Base-by-base conservation (phyloP, 2,329 filamentous ascomycete species). In the Huntiella omanensis region DNA sequence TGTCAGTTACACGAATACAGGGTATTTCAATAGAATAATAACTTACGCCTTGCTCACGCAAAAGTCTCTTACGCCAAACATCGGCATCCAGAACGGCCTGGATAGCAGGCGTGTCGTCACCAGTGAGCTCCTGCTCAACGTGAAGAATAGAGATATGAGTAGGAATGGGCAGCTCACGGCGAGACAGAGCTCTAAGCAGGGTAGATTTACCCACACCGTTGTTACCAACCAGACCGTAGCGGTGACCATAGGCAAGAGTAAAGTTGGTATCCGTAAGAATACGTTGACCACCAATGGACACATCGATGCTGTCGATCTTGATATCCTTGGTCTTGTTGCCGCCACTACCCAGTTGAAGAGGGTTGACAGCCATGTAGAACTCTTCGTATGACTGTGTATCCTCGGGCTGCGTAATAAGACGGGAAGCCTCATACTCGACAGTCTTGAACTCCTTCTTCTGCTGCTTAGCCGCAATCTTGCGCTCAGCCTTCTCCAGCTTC, bases 281-380 rank as follows among this genome's bases (percentile, higher is more conserved):
- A 50, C 91, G 79, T 57, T 76, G 71, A 48, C 88, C 88, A 51
- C 83, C 78, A 57, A 98, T 95, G 38, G 85, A 82, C 46, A 98
- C 83, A 62, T 98, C 91, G 58, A 94, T 85, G 55, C 83, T 86
- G 63, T 98, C 91, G 54, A 98, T 69, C 67, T 96, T 98, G 70
- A 98, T 87, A 60, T 98, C 91, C 70, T 98, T 98, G 63, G 87
- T 94, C 77, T 96, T 98, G 54, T 76, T 74, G 50, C 81, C 66
- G 32, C 78, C 72, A 48, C 73, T 62, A 46, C 86, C 88, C 50
- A 96, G 58, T 60, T 96, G 88, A 52, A 98, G 73, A 51, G 91
- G 91, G 62, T 98, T 98, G 68, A 98, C 91, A 46, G 85, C 81
- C 91, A 98, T 96, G 73, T 93, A 98, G 66, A 98, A 96, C 61